Base-by-base conservation (phyloP, 2,329 filamentous ascomycete species). In the Colletotrichum tanaceti region DNA sequence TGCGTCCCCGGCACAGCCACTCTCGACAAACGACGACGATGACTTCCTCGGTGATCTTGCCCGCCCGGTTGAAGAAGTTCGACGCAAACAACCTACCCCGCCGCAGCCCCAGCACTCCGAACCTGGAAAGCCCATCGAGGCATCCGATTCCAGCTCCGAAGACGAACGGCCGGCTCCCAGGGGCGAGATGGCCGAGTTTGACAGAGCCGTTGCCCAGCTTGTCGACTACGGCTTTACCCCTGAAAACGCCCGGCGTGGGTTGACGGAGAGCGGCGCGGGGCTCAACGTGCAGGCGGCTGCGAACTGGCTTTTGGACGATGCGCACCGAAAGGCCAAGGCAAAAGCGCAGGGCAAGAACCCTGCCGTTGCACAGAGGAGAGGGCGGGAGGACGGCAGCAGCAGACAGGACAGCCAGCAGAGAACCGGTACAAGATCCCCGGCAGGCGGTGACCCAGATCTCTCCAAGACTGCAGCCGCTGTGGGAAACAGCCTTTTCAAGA, bases 211-310 rank as follows among this genome's bases (percentile, higher is more conserved):
- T 32, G 93, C 93, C 11, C 93, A 98, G 77, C 82, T 99, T 32
- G 89, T 98, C 3, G 95, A 98, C 73, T 98, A 98, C 88, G 96
- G 96, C 0, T 99, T 99, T 74, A 89, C 93, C 0, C 86, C 90
- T 0, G 93, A 97, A 67, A 93, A 94, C 74, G 91, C 96, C n/a
- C 87, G 87, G 62, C 85, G 91, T 71, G 96, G 94, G 5, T 80
- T 99, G 47, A 89, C 89, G 13, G 91, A 93, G 74, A 97, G 92
- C 39, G 91, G 93, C 4, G 90, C 90, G 3, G 93, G 93, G 2
- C 81, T 90, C 1, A 91, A 98, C 76, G 89, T 97, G 11, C 93
- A 97, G 77, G 91, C 89, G 57, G 95, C 95, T 2, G 93, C 97
- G 7, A 91, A 94, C 47, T 97, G 91, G 90, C 85, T 99, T 11